These are phyloP conservation scores for Pichia sp. DNA, from an alignment of 1,139 yeast species.

Conservation along the genomic window DNA sequence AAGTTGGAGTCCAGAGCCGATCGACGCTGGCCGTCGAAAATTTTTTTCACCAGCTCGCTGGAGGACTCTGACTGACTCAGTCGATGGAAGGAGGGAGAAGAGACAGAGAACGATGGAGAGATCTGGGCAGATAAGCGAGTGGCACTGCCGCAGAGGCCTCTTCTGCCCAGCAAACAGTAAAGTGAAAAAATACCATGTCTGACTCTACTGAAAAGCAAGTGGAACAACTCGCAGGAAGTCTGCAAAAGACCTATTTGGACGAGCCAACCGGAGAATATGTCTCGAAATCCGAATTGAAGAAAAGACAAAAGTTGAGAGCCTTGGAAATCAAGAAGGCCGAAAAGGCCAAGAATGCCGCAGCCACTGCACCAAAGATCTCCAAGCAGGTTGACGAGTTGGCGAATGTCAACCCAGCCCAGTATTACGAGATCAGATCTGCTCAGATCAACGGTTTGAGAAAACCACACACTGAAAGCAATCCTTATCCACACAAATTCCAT, in stretches of 20 bases:
- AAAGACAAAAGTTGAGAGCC: slow-evolving; percentile 88
- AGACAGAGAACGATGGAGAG: background rate
- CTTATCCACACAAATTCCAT: slow-evolving; percentile 94
- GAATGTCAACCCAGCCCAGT: slow-evolving; percentile 91
- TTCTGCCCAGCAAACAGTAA: background rate
- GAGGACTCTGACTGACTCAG: background rate
- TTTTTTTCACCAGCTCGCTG: background rate
- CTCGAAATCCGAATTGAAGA: slow-evolving; percentile 93
- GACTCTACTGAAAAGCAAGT: slow-evolving; percentile 34
- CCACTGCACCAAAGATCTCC: slow-evolving; percentile 47
- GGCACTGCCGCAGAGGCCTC: background rate
- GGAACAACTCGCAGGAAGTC: slow-evolving; percentile 67
- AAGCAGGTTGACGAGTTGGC: slow-evolving; percentile 72
- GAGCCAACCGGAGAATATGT: slow-evolving; percentile 96
- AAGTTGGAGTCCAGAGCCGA: background rate
- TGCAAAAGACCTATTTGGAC: slow-evolving; percentile 84
- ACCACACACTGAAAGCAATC: slow-evolving; percentile 58
- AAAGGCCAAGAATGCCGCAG: slow-evolving; percentile 66
- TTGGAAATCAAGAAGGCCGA: slow-evolving; percentile 87
- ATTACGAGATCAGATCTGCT: slow-evolving; percentile 87
- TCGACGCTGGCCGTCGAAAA: background rate
- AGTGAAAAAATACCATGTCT: slow-evolving; percentile 32
- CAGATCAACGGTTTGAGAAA: slow-evolving; percentile 79
- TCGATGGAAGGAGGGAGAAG: background rate
- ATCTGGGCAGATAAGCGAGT: background rate